Evolutionary conservation across 768 basidiomycete species (phyloP), one percentile per base, ranked within the genome.

Genomic region (Collybia nuda): DNA sequence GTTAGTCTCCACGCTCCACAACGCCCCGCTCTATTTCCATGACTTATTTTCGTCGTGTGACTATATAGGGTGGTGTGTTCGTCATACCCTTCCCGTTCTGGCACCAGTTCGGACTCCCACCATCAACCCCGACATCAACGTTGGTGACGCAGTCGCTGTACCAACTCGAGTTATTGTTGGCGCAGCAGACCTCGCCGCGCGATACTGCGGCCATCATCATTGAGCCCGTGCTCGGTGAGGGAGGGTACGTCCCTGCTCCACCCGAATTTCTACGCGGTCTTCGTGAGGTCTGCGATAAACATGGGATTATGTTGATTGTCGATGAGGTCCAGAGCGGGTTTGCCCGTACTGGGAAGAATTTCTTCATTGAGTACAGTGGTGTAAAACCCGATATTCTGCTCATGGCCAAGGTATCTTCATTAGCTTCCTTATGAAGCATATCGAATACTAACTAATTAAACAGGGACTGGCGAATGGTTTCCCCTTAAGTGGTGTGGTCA

Each of bases 151-250:
- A 82, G 38, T 84, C 86, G 17, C 76, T 93, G 14, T 85, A 88
- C 67, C 90, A 95, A 64, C 78, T 98, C 17, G 85, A 92, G 48
- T 78, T 97, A 12, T 63, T 96, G 11, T 69, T 81, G 0, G 56
- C 68, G 1, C 95, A 98, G 66, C 91, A 94, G 66, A 86, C 85
- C 6, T 76, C 86, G 1, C 90, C 94, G 0, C 67, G 70, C 4
- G 95, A 98, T 65, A 95, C 93, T 0, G 93, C 95, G 1, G 94
- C 93, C n/a, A 86, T 98, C 61, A 70, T 98, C 55, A 69, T 98
- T 37, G 96, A 98, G 74, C 90, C 96, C 37, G 87, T 98, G 1
- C 76, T 98, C 24, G 95, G 94, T 21, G 96, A 98, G 68, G 96
- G 96, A 29, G 96, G 96, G 1, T 98, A 98, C 67, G 90, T 97